Evolutionary conservation across 1,284 basidiomycete species (phyloP).

Genomic region (Calocybe gambosa): DNA sequence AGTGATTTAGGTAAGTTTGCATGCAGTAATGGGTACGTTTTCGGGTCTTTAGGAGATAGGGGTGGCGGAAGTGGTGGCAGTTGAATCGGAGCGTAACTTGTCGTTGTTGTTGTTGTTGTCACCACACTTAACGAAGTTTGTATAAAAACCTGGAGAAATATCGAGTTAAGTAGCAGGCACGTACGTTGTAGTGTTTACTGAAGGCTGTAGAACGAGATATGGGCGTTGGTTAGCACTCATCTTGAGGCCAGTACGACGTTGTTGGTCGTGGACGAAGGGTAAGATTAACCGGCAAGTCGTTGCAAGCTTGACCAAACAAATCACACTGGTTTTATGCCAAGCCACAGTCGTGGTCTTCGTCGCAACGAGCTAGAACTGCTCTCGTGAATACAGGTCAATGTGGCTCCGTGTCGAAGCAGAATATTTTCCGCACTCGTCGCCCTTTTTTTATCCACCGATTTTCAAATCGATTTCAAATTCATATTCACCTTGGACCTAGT

Average conservation of each 20-base stretch:
- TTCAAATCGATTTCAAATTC: no score
- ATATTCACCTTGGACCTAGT: no score
- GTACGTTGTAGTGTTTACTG: constrained; percentile 73
- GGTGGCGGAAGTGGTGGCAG: constrained; percentile 65
- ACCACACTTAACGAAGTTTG: constrained; percentile 53
- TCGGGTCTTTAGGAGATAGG: constrained; percentile 66
- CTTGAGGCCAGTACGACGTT: constrained; percentile 17
- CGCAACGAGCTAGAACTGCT: not conserved
- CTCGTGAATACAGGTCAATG: not conserved
- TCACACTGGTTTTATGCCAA: not conserved
- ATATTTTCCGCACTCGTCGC: no score
- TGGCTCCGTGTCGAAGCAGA: no score
- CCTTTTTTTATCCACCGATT: no score
- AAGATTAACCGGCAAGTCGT: constrained; percentile 2
- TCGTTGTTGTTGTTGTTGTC: constrained; percentile 81
- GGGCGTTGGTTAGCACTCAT: constrained; percentile 59
- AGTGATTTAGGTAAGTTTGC: constrained; percentile 64
- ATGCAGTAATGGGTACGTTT: constrained; percentile 69
- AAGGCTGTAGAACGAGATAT: constrained; percentile 61
- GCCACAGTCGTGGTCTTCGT: not conserved
- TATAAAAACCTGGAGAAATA: not conserved
- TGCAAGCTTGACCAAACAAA: constrained; percentile 15
- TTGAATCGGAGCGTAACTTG: constrained; percentile 76
- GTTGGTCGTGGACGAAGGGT: constrained; percentile 11
- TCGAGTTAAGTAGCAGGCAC: constrained; percentile 19